Conservation (phyloP, 805 yeast genomes). For the Candida cerambycidarum region DNA sequence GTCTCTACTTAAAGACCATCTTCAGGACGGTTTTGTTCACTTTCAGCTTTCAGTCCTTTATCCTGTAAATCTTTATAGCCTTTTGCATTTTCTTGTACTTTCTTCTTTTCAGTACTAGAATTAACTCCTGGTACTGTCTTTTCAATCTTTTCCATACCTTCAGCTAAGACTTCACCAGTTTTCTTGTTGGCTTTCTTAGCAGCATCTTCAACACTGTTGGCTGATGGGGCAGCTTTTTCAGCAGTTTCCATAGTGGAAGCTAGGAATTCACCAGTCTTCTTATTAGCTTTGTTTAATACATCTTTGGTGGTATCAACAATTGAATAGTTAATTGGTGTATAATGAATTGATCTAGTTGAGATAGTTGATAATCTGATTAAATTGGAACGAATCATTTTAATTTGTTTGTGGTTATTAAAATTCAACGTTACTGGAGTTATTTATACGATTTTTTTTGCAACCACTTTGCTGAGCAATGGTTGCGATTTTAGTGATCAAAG, state of each 20-base stretch:
- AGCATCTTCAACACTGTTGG: slow-evolving; percentile 19
- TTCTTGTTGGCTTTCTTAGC: slow-evolving; percentile 26
- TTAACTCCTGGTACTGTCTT: slow-evolving; percentile 6
- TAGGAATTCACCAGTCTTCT: slow-evolving; percentile 41
- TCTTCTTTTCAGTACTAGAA: slow-evolving; percentile 22
- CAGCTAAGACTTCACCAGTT: slow-evolving; percentile 21
- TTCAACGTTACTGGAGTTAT: neutral
- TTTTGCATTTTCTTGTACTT: slow-evolving; percentile 22
- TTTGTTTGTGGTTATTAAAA: neutral
- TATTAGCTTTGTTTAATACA: slow-evolving; percentile 29
- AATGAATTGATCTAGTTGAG: slow-evolving; percentile 11
- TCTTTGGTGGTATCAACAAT: slow-evolving; percentile 37
- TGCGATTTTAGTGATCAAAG: slow-evolving; percentile 14
- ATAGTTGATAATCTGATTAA: slow-evolving; percentile 6
- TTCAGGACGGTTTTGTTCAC: slow-evolving; percentile 47
- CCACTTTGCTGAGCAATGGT: slow-evolving; percentile 12
- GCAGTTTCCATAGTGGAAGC: slow-evolving; percentile 41
- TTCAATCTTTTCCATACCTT: slow-evolving; percentile 21
- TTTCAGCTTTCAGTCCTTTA: slow-evolving; percentile 42
- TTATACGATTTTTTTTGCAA: slow-evolving; percentile 4
- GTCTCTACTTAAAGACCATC: slow-evolving; percentile 45
- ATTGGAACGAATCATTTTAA: slow-evolving; percentile 11
- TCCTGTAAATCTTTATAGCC: slow-evolving; percentile 44
- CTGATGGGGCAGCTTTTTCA: slow-evolving; percentile 23
- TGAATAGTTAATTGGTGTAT: slow-evolving; percentile 17